A percentile compares a stretch with the other conserved stretches of the same genome.
Conservation (phyloP, 1,139 yeast species). For the Hansenula sp. region DNA sequence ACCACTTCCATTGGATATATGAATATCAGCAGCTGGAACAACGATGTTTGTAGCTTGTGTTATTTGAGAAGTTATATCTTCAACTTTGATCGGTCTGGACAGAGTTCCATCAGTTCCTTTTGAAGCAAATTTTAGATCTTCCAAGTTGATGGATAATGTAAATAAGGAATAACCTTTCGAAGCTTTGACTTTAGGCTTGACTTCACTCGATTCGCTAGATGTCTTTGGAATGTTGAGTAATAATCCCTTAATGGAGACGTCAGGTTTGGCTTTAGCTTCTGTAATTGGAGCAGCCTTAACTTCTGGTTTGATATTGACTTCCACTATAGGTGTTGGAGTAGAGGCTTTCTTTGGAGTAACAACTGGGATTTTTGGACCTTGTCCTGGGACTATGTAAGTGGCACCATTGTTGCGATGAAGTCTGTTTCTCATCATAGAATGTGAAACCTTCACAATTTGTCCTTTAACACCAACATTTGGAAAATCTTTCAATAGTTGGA, state of each 20-base stretch:
- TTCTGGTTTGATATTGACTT: slow-evolving; percentile 3
- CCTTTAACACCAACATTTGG: slow-evolving; percentile 54
- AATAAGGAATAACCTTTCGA: slow-evolving; percentile 18
- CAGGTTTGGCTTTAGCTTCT: slow-evolving; percentile 2
- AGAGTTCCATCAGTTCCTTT: slow-evolving; percentile 3
- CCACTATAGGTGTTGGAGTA: slow-evolving; percentile 4
- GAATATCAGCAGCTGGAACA: slow-evolving; percentile 15
- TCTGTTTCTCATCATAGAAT: slow-evolving; percentile 79
- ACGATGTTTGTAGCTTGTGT: slow-evolving; percentile 5
- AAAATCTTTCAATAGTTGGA: slow-evolving; percentile 70
- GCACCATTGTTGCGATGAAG: slow-evolving; percentile 74
- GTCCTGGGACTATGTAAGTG: slow-evolving; percentile 51
- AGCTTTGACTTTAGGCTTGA: slow-evolving; percentile 4
- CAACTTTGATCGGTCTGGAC: slow-evolving; percentile 6
- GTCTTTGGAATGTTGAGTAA: slow-evolving; percentile 15
- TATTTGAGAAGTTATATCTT: slow-evolving; percentile 9
- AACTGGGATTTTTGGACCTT: slow-evolving; percentile 60
- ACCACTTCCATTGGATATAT: slow-evolving; percentile 2
- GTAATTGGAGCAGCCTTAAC: slow-evolving; percentile 1
- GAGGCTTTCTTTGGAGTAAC: slow-evolving; percentile 32
- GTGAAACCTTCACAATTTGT: slow-evolving; percentile 70
- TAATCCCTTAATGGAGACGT: slow-evolving; percentile 12
- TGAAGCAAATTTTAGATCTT: slow-evolving; percentile 3
- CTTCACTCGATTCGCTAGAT: neutral
- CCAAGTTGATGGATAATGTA: slow-evolving; percentile 15